phyloP scores from a whole-genome alignment of 805 yeast genomes.

The Spathaspora arborariae region DNA sequence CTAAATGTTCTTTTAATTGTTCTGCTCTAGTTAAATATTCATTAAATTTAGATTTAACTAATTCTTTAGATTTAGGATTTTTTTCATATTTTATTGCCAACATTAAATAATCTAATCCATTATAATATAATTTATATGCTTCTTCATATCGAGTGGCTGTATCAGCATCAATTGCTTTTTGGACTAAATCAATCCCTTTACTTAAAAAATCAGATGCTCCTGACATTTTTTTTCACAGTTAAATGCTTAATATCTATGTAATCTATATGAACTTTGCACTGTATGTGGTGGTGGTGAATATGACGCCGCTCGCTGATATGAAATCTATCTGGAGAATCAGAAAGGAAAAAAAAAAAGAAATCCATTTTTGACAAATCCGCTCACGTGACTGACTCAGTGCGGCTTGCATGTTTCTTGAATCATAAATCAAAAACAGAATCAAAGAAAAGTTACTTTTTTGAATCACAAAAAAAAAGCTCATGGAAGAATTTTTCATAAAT shows the following conservation, averaged over 20 bases:
- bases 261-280: not conserved
- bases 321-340: not conserved
- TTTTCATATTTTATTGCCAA: slow-evolving; percentile 91
- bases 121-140: slow-evolving; percentile 88
- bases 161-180: slow-evolving; percentile 93
- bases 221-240: slow-evolving; percentile 12
- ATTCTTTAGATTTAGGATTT: slow-evolving; percentile 82
- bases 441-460: no score
- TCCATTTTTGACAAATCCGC: not conserved
- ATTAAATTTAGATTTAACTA: slow-evolving; percentile 82
- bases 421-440: no score
- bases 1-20: slow-evolving; percentile 84
- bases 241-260: not conserved
- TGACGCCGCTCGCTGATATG: not conserved
- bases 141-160: slow-evolving; percentile 86
- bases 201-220: slow-evolving; percentile 68
- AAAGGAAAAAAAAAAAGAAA: not conserved
- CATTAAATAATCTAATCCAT: slow-evolving; percentile 93
- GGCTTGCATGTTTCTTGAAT: not conserved
- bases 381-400: not conserved
- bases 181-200: slow-evolving; percentile 93
- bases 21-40: slow-evolving; percentile 93
- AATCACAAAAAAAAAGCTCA: no score
- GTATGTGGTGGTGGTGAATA: not conserved
- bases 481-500: no score